Evolutionary conservation across 1,284 basidiomycete species (phyloP).

Genomic region (Pholiota adiposa): DNA sequence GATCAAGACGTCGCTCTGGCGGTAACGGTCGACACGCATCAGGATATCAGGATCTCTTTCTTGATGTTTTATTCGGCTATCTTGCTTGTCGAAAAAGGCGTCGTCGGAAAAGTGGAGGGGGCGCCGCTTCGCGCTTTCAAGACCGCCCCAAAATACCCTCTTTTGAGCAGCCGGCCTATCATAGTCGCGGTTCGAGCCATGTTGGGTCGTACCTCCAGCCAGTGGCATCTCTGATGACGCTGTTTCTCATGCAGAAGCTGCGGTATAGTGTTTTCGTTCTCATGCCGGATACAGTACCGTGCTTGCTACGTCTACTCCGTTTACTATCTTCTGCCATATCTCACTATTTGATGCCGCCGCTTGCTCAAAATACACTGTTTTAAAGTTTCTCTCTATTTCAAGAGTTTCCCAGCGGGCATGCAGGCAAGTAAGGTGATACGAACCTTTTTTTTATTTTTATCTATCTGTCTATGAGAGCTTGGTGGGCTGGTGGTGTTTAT

Average conservation of each 20-base stretch:
- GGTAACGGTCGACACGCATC: not conserved
- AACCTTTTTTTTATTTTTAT: not conserved
- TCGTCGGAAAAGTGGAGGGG: conserved; percentile 6
- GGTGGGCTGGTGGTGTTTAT: not conserved
- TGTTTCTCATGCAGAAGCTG: not conserved
- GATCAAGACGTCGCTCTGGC: not conserved
- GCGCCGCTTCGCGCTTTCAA: not conserved
- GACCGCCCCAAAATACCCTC: not conserved
- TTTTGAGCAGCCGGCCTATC: not conserved
- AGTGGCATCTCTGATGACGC: not conserved
- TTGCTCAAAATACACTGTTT: conserved; percentile 4
- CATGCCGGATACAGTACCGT: not conserved
- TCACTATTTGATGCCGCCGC: conserved; percentile 10
- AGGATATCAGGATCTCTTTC: not conserved
- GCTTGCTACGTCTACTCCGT: not conserved
- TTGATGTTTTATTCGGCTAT: conserved; percentile 2
- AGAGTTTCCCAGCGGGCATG: not conserved
- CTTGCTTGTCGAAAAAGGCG: not conserved
- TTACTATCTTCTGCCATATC: not conserved
- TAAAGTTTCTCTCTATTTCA: not conserved
- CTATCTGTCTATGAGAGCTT: not conserved
- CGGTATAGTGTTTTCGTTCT: not conserved
- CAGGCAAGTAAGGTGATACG: not conserved
- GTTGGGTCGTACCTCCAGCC: not conserved
- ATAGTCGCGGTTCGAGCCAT: not conserved